Conservation (phyloP, 2,329 filamentous ascomycete species). For the Colletotrichum cordylinicola region DNA sequence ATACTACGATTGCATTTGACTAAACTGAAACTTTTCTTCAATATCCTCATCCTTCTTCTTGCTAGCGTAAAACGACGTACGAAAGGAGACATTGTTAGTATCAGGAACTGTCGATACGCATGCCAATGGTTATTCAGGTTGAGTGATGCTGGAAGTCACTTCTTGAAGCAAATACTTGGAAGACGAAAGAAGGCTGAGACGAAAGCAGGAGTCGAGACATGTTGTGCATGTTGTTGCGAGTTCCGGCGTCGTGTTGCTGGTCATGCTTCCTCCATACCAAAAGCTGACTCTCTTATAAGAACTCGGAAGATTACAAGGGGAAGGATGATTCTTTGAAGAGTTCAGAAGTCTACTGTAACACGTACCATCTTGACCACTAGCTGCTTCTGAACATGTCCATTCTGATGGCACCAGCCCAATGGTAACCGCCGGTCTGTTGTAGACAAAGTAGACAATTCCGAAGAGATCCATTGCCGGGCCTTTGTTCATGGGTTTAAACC, state of each 20-base stretch:
- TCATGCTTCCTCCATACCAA: background rate
- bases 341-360: background rate
- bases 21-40: background rate
- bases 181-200: background rate
- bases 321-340: background rate
- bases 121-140: background rate
- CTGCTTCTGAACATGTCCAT: background rate
- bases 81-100: background rate
- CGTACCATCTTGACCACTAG: background rate
- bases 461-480: accelerated
- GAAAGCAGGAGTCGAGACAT: background rate
- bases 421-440: background rate
- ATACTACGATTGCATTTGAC: background rate
- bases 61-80: no score
- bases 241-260: background rate
- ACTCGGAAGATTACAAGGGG: no score
- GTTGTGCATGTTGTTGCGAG: background rate
- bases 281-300: no score
- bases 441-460: accelerated
- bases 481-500: background rate
- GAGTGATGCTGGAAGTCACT: background rate
- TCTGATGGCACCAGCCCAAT: background rate
- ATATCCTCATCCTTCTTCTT: no score
- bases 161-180: background rate
- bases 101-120: background rate